phyloP scores from a whole-genome alignment of 1,284 basidiomycete genomes.

The Puccinia horiana region DNA sequence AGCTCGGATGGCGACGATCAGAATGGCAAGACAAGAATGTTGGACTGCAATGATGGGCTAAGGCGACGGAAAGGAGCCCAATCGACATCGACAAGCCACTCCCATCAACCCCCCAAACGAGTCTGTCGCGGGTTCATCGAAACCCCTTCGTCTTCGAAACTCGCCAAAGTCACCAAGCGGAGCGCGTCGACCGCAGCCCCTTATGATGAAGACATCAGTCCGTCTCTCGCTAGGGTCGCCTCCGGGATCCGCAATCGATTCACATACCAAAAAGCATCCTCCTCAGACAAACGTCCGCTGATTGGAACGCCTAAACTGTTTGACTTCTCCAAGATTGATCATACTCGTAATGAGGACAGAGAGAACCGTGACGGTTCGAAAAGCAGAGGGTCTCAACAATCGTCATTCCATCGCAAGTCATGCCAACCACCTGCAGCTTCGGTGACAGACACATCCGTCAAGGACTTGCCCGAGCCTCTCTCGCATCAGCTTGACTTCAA shows the following conservation, averaged over 20 bases:
- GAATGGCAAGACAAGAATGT: neutral
- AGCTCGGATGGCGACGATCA: slow-evolving; percentile 31
- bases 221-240: slow-evolving; percentile 38
- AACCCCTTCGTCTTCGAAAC: slow-evolving; percentile 20
- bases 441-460: neutral
- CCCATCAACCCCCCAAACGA: slow-evolving; percentile 14
- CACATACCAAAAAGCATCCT: slow-evolving; percentile 22
- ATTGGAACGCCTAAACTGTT: slow-evolving; percentile 15
- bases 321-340: slow-evolving; percentile 14
- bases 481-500: neutral
- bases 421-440: neutral
- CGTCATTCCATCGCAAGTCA: neutral
- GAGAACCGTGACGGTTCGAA: neutral
- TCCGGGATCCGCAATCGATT: slow-evolving; percentile 36
- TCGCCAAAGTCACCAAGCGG: slow-evolving; percentile 3
- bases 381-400: neutral
- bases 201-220: slow-evolving; percentile 32
- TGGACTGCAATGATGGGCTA: neutral
- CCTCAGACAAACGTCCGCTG: neutral
- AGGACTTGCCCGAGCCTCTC: neutral
- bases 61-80: neutral
- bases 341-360: neutral
- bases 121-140: slow-evolving; percentile 13
- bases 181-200: neutral
- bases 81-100: neutral